A percentile compares a stretch with the other conserved stretches of the same genome.
phyloP scores from a whole-genome alignment of 1,139 yeast genomes.

The Scheffersomyces illinoinensis region DNA sequence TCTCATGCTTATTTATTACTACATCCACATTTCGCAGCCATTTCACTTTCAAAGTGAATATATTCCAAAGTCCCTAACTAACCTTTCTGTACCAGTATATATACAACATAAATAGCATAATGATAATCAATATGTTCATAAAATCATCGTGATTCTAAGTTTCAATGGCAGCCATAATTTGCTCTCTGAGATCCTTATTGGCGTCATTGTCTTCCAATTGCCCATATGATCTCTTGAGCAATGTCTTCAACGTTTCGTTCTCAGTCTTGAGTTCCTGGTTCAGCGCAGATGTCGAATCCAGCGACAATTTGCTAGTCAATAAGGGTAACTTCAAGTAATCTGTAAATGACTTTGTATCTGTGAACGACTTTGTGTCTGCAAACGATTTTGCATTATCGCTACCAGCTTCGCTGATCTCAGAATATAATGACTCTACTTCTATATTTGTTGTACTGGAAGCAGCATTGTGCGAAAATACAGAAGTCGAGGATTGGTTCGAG shows the following conservation, averaged over 20 bases:
- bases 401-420: constrained; percentile 24
- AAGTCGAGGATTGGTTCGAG: constrained; percentile 20
- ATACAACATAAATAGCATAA: neutral
- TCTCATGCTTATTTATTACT: neutral
- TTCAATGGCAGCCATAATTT: neutral
- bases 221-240: constrained; percentile 27
- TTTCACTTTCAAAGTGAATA: neutral
- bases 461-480: constrained; percentile 17
- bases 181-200: constrained; percentile 2
- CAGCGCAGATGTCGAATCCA: constrained; percentile 7
- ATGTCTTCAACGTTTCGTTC: constrained; percentile 25
- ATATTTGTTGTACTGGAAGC: constrained; percentile 6
- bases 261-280: constrained; percentile 19
- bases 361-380: constrained; percentile 16
- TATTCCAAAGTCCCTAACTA: neutral
- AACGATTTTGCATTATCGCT: constrained; percentile 6
- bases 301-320: constrained; percentile 4
- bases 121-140: neutral
- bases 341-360: constrained; percentile 20
- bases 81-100: neutral
- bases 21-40: neutral
- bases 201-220: constrained; percentile 19
- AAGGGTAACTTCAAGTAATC: constrained; percentile 25
- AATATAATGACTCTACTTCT: constrained; percentile 35
- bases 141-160: neutral